Percentiles rank a stretch among this genome's conserved stretches.
These are phyloP conservation scores for Penicillium sp. DNA, from an alignment of 2,329 filamentous ascomycete species.

Conservation along the genomic window DNA sequence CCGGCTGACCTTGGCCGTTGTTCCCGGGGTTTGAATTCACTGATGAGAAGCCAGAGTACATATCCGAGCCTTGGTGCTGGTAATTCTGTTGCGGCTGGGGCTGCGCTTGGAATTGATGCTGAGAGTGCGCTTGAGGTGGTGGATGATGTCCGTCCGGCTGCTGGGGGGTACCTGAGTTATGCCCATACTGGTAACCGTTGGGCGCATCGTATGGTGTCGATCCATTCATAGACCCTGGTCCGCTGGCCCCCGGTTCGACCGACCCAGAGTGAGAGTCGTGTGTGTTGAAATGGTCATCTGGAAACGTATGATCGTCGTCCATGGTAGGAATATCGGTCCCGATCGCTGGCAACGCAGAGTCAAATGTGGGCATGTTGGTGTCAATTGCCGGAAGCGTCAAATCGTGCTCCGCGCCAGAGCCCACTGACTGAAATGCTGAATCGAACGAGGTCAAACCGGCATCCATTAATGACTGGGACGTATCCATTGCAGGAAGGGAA, in stretches of 20 bases:
- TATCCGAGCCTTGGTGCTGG: slow-evolving; percentile 32
- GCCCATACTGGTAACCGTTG: slow-evolving; percentile 37
- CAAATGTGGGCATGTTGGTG: slow-evolving; percentile 25
- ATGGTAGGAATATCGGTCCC: slow-evolving; percentile 34
- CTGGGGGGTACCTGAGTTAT: slow-evolving; percentile 33
- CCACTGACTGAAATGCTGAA: slow-evolving; percentile 19
- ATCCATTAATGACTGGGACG: slow-evolving; percentile 28
- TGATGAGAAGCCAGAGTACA: slow-evolving; percentile 27
- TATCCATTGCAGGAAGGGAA: slow-evolving; percentile 20
- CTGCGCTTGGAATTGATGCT: slow-evolving; percentile 25
- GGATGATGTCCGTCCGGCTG: slow-evolving; percentile 45
- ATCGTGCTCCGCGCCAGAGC: slow-evolving; percentile 19
- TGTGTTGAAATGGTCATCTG: slow-evolving; percentile 19
- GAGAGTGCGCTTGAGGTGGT: slow-evolving; percentile 24
- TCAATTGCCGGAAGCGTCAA: slow-evolving; percentile 28
- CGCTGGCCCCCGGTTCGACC: slow-evolving; percentile 19
- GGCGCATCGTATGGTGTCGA: slow-evolving; percentile 48
- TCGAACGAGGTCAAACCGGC: slow-evolving; percentile 25
- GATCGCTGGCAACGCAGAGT: slow-evolving; percentile 30
- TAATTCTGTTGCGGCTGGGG: slow-evolving; percentile 27
- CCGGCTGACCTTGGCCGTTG: slow-evolving; percentile 28
- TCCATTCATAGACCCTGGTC: slow-evolving; percentile 30
- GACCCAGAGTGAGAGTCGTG: slow-evolving; percentile 16
- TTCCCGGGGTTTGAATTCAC: slow-evolving; percentile 16
- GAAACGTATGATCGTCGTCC: slow-evolving; percentile 27